Percentiles rank a stretch among this genome's conserved stretches.
Evolutionary conservation across 176 grass and related monocot species (phyloP).

Genomic region (Triticum dicoccoides): DNA sequence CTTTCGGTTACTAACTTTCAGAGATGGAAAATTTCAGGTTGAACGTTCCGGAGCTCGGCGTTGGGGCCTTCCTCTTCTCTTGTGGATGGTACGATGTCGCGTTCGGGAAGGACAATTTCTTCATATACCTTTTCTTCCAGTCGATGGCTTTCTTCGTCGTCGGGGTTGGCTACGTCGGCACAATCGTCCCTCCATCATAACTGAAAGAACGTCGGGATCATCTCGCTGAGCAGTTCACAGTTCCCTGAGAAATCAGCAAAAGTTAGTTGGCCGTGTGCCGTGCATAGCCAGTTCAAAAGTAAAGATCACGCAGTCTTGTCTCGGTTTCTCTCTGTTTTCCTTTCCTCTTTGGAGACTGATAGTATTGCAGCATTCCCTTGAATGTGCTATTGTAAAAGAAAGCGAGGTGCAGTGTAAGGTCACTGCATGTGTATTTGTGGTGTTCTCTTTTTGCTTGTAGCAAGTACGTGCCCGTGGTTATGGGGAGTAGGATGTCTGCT

Average conservation of each 20-base stretch:
- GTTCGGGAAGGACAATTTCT: conserved; percentile 61
- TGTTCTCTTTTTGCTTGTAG: conserved; percentile 36
- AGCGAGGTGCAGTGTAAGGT: conserved; percentile 43
- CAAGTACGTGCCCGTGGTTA: conserved; percentile 31
- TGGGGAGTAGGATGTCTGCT: conserved; percentile 31
- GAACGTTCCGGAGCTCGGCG: conserved; percentile 57
- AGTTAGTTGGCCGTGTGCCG: conserved; percentile 24
- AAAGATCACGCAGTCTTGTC: conserved; percentile 30
- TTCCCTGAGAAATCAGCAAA: conserved; percentile 23
- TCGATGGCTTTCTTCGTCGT: conserved; percentile 64
- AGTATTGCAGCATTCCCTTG: conserved; percentile 28
- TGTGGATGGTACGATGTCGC: conserved; percentile 66
- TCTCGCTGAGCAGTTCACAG: background rate
- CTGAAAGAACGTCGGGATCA: conserved; percentile 24
- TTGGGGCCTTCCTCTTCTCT: conserved; percentile 55
- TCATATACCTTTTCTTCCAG: conserved; percentile 79
- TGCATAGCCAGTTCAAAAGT: conserved; percentile 47
- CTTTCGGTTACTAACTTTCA: background rate
- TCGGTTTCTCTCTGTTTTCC: background rate
- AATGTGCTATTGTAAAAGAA: conserved; percentile 46
- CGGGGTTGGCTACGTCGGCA: conserved; percentile 75
- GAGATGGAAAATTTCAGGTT: conserved; percentile 41
- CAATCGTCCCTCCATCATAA: conserved; percentile 54
- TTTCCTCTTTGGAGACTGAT: conserved; percentile 19
- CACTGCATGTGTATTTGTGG: conserved; percentile 42